Percentiles rank a stretch among this genome's conserved stretches.
phyloP scores from a whole-genome alignment of 306 rosid genomes.

The Prunus kanzakura region DNA sequence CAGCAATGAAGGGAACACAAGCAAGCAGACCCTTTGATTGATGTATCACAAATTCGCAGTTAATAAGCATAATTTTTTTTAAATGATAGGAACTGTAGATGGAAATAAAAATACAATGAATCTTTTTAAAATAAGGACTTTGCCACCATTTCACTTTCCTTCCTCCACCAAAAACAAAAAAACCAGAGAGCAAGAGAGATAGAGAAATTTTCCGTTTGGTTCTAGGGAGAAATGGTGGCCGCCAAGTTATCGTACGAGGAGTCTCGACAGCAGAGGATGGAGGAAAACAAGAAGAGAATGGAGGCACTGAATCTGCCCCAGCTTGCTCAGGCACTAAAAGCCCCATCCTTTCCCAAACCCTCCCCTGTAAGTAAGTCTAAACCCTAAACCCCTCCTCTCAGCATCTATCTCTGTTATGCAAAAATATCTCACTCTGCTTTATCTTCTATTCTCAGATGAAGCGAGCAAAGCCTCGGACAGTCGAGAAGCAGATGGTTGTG shows the following conservation, averaged over 20 bases:
- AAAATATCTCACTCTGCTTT: neutral
- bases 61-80: too few species aligned
- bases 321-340: slow-evolving; percentile 55
- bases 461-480: slow-evolving; percentile 38
- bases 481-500: slow-evolving; percentile 40
- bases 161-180: neutral
- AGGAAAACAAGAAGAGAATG: slow-evolving; percentile 69
- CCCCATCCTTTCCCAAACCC: slow-evolving; percentile 47
- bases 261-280: slow-evolving; percentile 56
- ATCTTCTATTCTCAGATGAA: slow-evolving; percentile 33
- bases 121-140: neutral
- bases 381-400: neutral
- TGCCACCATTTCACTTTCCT: neutral
- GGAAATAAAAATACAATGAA: too few species aligned
- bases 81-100: too few species aligned
- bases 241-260: slow-evolving; percentile 57
- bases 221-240: slow-evolving; percentile 27
- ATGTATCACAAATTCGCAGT: too few species aligned
- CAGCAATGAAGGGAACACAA: too few species aligned
- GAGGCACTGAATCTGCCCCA: slow-evolving; percentile 66
- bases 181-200: neutral
- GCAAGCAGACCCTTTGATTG: too few species aligned
- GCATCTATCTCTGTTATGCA: neutral
- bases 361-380: slow-evolving; percentile 32
- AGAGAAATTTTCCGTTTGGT: slow-evolving; percentile 1